phyloP scores from a whole-genome alignment of 1,139 yeast species.

The Meyerozyma carpophila region DNA sequence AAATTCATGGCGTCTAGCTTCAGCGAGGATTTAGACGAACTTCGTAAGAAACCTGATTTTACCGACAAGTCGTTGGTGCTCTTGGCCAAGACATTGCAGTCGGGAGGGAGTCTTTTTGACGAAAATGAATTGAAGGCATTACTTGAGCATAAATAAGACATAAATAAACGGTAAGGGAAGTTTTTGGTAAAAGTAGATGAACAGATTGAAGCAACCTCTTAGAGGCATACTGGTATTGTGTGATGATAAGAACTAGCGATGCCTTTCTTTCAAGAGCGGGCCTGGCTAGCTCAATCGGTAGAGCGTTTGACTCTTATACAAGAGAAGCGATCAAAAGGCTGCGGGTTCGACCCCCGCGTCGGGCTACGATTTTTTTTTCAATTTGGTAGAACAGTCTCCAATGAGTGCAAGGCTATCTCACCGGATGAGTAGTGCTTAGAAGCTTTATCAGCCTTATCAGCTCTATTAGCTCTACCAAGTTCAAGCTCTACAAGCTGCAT shows the following conservation, averaged over 20 bases:
- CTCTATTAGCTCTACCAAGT: too few relatives aligned
- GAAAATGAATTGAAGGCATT: slow-evolving; percentile 47
- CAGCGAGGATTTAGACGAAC: slow-evolving; percentile 57
- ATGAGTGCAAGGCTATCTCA: too few relatives aligned
- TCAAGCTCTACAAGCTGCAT: too few relatives aligned
- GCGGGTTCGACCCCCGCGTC: slow-evolving; percentile 52
- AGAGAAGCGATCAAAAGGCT: slow-evolving; percentile 32
- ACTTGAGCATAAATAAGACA: slow-evolving; percentile 1
- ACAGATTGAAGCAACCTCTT: too few relatives aligned
- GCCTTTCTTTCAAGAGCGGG: slow-evolving; percentile 7
- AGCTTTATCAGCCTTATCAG: too few relatives aligned
- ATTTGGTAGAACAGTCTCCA: background rate
- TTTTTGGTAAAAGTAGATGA: too few relatives aligned
- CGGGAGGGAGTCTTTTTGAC: slow-evolving; percentile 64
- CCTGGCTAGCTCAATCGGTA: slow-evolving; percentile 2
- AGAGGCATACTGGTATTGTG: background rate
- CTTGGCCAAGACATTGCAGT: slow-evolving; percentile 61
- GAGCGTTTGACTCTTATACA: slow-evolving; percentile 1
- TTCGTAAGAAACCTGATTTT: slow-evolving; percentile 65
- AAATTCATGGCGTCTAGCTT: slow-evolving; percentile 53
- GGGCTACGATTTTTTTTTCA: slow-evolving; percentile 21
- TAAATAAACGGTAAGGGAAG: background rate
- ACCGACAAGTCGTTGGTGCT: slow-evolving; percentile 51
- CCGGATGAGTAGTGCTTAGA: too few relatives aligned
- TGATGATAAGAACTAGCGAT: background rate